A percentile compares a stretch with the other conserved stretches of the same genome.
These are phyloP conservation scores for Seiridium unicorne DNA, from an alignment of 2,329 filamentous ascomycete species.

Conservation along the genomic window DNA sequence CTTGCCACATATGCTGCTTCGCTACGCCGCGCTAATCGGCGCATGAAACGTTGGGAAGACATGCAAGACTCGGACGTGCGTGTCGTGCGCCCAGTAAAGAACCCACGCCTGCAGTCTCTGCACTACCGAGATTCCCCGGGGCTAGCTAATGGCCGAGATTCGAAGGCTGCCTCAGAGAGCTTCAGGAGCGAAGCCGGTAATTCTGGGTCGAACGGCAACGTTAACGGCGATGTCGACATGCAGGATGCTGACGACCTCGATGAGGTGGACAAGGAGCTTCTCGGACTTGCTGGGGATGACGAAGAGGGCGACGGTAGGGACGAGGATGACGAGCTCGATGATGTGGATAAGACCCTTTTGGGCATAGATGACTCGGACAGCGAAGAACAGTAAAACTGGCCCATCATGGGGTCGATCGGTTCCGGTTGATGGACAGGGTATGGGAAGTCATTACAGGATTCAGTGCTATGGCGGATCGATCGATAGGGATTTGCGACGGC, in stretches of 20 bases:
- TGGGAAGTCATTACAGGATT: too few species aligned
- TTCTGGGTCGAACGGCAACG: constrained; percentile 26
- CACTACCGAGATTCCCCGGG: constrained; percentile 25
- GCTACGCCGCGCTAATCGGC: constrained; percentile 60
- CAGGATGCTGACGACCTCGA: constrained; percentile 51
- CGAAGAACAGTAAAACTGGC: background rate
- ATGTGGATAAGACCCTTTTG: constrained; percentile 29
- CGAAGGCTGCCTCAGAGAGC: constrained; percentile 11
- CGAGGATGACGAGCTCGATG: constrained; percentile 36
- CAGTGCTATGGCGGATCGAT: too few species aligned
- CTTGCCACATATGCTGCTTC: constrained; percentile 64
- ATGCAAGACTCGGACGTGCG: constrained; percentile 39
- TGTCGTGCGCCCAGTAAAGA: constrained; percentile 47
- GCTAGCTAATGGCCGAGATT: constrained; percentile 24
- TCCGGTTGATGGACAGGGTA: too few species aligned
- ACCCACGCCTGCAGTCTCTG: constrained; percentile 19
- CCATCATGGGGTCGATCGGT: too few species aligned
- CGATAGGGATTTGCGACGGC: too few species aligned
- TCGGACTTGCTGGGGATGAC: constrained; percentile 44
- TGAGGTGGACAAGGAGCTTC: constrained; percentile 52
- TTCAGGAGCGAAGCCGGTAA: constrained; percentile 1
- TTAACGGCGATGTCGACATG: constrained; percentile 43
- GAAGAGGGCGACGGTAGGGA: constrained; percentile 39
- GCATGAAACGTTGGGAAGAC: constrained; percentile 70
- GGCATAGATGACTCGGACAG: constrained; percentile 19